Evolutionary conservation across 2,329 filamentous ascomycete genomes (phyloP).

Genomic region (Calonectria leucothoes): DNA sequence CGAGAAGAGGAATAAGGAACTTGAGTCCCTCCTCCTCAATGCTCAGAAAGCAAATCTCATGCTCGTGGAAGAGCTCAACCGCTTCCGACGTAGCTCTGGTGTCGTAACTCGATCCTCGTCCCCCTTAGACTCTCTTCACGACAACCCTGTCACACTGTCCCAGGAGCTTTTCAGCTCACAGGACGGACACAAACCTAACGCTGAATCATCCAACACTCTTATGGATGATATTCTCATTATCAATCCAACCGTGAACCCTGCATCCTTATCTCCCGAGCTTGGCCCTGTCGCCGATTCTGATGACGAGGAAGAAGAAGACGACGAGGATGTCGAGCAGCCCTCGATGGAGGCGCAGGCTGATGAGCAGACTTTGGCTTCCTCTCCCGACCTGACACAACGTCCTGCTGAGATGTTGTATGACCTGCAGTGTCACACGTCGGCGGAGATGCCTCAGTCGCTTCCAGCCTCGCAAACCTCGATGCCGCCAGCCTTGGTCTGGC

Average conservation of each 20-base stretch:
- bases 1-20: constrained; percentile 78
- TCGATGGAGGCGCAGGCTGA: constrained; percentile 33
- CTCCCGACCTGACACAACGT: constrained; percentile 99
- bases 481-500: constrained; percentile 55
- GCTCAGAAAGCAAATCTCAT: constrained; percentile 66
- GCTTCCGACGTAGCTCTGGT: constrained; percentile 58
- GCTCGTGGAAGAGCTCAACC: constrained; percentile 62
- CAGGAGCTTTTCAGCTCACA: constrained; percentile 67
- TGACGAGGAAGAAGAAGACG: too few species aligned
- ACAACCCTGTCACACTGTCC: constrained; percentile 67
- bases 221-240: constrained; percentile 58
- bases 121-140: constrained; percentile 55
- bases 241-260: constrained; percentile 68
- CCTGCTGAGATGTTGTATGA: constrained; percentile 99
- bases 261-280: constrained; percentile 70
- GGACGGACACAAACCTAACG: constrained; percentile 47
- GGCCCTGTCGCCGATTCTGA: constrained; percentile 61
- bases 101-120: constrained; percentile 54
- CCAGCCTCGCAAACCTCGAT: constrained; percentile 54
- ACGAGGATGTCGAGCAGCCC: constrained; percentile 44
- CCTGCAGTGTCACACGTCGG: constrained; percentile 99
- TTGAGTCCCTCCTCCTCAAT: constrained; percentile 72
- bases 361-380: constrained; percentile 52
- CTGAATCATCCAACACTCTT: constrained; percentile 47
- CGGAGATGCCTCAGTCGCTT: constrained; percentile 65